Conservation (phyloP, 228 moss, liverwort and hornwort species). For the Sphagnum fallax region DNA sequence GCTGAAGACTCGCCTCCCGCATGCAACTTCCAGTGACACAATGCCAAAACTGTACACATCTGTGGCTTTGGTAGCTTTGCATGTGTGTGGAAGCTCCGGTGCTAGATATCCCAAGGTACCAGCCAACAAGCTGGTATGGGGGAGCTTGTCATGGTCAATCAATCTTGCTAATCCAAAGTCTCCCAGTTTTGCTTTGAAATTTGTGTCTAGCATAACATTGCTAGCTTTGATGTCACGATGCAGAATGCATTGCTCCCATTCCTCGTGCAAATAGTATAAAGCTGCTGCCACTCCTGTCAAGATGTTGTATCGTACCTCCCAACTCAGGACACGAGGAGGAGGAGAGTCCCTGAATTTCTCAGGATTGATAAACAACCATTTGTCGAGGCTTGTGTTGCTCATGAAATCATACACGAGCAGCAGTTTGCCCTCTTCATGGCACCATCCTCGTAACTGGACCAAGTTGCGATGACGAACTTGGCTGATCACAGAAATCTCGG, state of each 20-base stretch:
- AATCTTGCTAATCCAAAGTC: slow-evolving; percentile 26
- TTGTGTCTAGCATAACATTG: slow-evolving; percentile 51
- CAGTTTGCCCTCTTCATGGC: slow-evolving; percentile 37
- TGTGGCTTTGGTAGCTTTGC: slow-evolving; percentile 31
- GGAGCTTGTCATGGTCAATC: slow-evolving; percentile 30
- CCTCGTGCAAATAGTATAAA: slow-evolving; percentile 43
- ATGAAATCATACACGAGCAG: slow-evolving; percentile 55
- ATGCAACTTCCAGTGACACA: slow-evolving; percentile 27
- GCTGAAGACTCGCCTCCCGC: slow-evolving; percentile 24
- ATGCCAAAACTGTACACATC: slow-evolving; percentile 33
- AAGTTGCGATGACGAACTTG: slow-evolving; percentile 55
- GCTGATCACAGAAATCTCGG: slow-evolving; percentile 46
- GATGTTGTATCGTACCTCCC: slow-evolving; percentile 38
- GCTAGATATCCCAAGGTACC: slow-evolving; percentile 49
- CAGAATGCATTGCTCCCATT: slow-evolving; percentile 46
- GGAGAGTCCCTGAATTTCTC: background rate
- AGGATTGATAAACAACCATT: slow-evolving; percentile 20
- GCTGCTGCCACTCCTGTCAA: slow-evolving; percentile 33
- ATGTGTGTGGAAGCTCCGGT: slow-evolving; percentile 21
- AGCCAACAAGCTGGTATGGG: slow-evolving; percentile 18
- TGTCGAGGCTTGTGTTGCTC: slow-evolving; percentile 40
- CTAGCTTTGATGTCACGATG: slow-evolving; percentile 50
- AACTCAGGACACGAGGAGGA: slow-evolving; percentile 10
- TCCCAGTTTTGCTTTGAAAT: slow-evolving; percentile 30
- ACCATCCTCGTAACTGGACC: slow-evolving; percentile 32